A percentile compares a stretch with the other conserved stretches of the same genome.
These are phyloP conservation scores for Chlorella sp. DNA, from an alignment of 139 green algal species.

Conservation along the genomic window DNA sequence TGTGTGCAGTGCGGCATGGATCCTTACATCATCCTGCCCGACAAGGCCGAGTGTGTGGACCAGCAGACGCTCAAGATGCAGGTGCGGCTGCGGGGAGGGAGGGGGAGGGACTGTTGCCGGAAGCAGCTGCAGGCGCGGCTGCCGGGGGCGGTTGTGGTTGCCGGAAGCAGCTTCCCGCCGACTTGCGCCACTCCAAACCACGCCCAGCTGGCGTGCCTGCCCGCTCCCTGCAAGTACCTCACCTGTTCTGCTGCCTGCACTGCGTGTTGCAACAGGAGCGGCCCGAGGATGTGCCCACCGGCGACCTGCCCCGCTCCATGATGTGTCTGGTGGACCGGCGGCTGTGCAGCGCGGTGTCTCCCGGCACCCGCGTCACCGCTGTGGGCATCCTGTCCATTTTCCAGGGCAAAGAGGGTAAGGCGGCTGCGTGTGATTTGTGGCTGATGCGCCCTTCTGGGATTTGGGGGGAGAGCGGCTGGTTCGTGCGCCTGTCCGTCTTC, in stretches of 20 bases:
- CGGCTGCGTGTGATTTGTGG: too few relatives aligned
- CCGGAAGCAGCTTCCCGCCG: too few relatives aligned
- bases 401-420: constrained; percentile 57
- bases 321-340: constrained; percentile 86
- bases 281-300: constrained; percentile 95
- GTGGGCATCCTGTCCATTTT: constrained; percentile 95
- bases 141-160: too few relatives aligned
- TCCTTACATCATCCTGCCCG: constrained; percentile 85
- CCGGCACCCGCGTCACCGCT: constrained; percentile 91
- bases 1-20: constrained; percentile 72
- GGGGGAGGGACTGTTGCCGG: too few relatives aligned
- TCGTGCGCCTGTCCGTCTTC: too few relatives aligned
- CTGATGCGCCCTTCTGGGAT: too few relatives aligned
- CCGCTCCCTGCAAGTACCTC: too few relatives aligned
- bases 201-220: too few relatives aligned
- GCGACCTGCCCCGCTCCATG: constrained; percentile 91
- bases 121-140: too few relatives aligned
- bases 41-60: constrained; percentile 88
- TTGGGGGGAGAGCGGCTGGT: too few relatives aligned
- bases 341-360: constrained; percentile 80
- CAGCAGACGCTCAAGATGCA: constrained; percentile 97
- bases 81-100: constrained; percentile 32
- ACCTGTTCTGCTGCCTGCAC: background rate
- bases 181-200: too few relatives aligned
- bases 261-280: constrained; percentile 42